Percentiles rank a stretch among this genome's conserved stretches.
Evolutionary conservation across 2,329 filamentous ascomycete species (phyloP).

Genomic region (Aspergillus sp.): DNA sequence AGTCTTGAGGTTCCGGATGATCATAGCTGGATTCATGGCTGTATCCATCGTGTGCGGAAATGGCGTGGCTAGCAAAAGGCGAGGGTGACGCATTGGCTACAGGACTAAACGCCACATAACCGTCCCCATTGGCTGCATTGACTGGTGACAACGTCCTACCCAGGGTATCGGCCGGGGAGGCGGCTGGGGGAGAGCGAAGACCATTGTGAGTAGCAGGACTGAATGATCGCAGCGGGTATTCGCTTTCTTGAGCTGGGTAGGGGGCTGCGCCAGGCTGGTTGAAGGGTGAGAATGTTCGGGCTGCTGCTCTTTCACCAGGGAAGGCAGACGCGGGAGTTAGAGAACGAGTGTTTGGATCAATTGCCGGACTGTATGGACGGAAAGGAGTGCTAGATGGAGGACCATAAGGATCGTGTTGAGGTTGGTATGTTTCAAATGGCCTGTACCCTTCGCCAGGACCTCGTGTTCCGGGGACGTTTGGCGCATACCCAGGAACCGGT

Average conservation of each 20-base stretch:
- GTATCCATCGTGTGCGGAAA: too few relatives aligned
- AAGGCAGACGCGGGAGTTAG: constrained; percentile 18
- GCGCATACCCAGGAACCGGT: constrained; percentile 11
- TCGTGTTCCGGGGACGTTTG: constrained; percentile 4
- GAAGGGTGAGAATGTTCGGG: constrained; percentile 12
- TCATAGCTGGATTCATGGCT: too few relatives aligned
- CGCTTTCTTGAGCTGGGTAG: constrained; percentile 12
- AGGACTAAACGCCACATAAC: constrained; percentile 1
- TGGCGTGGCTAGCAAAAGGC: too few relatives aligned
- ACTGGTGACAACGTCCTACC: constrained; percentile 22
- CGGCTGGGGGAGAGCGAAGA: constrained; percentile 17
- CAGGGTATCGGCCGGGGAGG: constrained; percentile 18
- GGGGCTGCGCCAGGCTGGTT: constrained; percentile 10
- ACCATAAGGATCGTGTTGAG: constrained; percentile 6
- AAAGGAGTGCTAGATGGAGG: constrained; percentile 18
- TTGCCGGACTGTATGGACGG: constrained; percentile 23
- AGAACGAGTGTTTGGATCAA: constrained; percentile 25
- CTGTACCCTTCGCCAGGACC: constrained; percentile 10
- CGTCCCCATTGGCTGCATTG: not conserved
- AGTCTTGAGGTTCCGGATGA: too few relatives aligned
- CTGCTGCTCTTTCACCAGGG: constrained; percentile 12
- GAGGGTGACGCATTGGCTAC: too few relatives aligned
- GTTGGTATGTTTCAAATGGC: constrained; percentile 11
- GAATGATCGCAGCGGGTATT: constrained; percentile 21
- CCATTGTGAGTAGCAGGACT: constrained; percentile 15